A percentile compares a stretch with the other conserved stretches of the same genome.
phyloP scores from a whole-genome alignment of 768 basidiomycete genomes.

The Calocybe gangraenosa region DNA sequence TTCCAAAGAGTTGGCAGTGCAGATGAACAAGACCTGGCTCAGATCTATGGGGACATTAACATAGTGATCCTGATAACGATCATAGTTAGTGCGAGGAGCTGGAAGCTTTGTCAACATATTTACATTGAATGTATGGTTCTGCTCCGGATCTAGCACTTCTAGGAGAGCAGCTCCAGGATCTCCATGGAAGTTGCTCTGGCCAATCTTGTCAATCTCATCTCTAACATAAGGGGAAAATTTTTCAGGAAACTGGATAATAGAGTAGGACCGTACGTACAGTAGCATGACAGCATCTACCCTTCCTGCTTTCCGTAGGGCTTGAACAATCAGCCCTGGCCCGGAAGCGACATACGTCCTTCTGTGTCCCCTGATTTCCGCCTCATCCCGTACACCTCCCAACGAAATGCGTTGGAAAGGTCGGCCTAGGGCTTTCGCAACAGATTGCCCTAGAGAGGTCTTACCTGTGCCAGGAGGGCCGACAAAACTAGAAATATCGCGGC shows the following conservation, averaged over 20 bases:
- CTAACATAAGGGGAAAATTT: constrained; percentile 16
- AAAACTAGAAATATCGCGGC: constrained; percentile 42
- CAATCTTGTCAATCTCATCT: constrained; percentile 93
- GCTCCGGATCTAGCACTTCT: constrained; percentile 93
- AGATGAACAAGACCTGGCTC: constrained; percentile 87
- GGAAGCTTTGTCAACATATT: no score
- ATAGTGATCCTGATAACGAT: constrained; percentile 73
- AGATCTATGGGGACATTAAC: constrained; percentile 87
- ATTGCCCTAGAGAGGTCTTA: constrained; percentile 89
- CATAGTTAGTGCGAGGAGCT: no score
- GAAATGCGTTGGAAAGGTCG: constrained; percentile 91
- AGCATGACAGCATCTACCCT: constrained; percentile 77
- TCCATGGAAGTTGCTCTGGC: constrained; percentile 84
- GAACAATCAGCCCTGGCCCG: constrained; percentile 80
- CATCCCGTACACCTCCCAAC: constrained; percentile 89
- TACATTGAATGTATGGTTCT: constrained; percentile 80
- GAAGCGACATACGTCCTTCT: constrained; percentile 88
- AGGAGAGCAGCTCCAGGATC: constrained; percentile 88
- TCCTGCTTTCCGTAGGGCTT: constrained; percentile 82
- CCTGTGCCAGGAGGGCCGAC: constrained; percentile 91
- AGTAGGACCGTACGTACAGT: constrained; percentile 33
- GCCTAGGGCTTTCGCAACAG: constrained; percentile 76
- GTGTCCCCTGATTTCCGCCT: constrained; percentile 61
- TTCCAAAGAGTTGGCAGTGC: constrained; percentile 87
- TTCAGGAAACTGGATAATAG: neutral